Conservation (phyloP, 164 flowering plant species). For the Taxillus chinensis region DNA sequence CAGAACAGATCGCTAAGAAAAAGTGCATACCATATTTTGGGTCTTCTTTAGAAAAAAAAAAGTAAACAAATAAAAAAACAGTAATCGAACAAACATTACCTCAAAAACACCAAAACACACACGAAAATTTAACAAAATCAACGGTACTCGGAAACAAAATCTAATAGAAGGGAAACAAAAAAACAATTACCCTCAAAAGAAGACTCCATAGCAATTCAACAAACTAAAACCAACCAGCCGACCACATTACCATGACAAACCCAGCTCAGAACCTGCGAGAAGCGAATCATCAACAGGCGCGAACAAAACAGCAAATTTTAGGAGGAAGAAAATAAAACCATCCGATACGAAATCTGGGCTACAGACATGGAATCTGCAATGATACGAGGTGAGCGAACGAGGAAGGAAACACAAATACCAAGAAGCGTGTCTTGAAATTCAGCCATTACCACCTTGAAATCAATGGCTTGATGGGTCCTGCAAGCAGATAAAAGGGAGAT, state of each 20-base stretch:
- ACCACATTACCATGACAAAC: constrained; percentile 32
- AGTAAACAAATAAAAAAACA: neutral
- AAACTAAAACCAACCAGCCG: constrained; percentile 4
- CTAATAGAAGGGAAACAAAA: neutral
- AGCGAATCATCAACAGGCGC: constrained; percentile 7
- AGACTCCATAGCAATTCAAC: constrained; percentile 25
- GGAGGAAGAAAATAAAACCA: neutral
- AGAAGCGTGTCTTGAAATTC: constrained; percentile 23
- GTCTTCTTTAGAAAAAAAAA: neutral
- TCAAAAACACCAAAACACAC: constrained; percentile 7
- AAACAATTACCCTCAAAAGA: constrained; percentile 29
- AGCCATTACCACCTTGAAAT: constrained; percentile 22
- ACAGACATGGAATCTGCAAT: neutral
- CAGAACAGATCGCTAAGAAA: constrained; percentile 4
- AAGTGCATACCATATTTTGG: constrained; percentile 1
- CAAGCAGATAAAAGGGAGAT: constrained; percentile 22
- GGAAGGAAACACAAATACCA: constrained; percentile 18
- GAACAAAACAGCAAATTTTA: neutral
- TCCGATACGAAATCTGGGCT: neutral
- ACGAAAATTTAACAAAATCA: neutral
- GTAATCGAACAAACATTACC: constrained; percentile 2
- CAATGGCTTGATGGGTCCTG: constrained; percentile 27
- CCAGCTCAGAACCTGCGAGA: constrained; percentile 24
- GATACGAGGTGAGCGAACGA: constrained; percentile 3
- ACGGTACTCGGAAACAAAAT: neutral